Percentiles rank a stretch among this genome's conserved stretches.
Conservation (phyloP, 768 basidiomycete genomes). For the Lactarius quietus region DNA sequence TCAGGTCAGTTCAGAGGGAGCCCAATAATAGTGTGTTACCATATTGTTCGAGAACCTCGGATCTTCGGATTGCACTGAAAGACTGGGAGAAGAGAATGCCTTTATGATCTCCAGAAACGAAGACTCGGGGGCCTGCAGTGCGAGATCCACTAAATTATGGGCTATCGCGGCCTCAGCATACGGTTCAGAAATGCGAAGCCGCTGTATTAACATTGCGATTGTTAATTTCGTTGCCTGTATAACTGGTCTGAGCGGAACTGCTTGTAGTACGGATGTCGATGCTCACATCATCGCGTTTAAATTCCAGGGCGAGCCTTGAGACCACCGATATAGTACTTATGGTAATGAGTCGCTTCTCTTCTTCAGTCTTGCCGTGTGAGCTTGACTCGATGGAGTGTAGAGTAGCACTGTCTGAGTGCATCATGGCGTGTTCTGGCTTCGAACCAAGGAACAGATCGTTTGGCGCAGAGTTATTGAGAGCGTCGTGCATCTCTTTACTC, state of each 20-base stretch:
- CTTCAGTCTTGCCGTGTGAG: slow-evolving; percentile 67
- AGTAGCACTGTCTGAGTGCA: slow-evolving; percentile 42
- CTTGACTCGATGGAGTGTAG: slow-evolving; percentile 60
- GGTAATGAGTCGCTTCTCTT: slow-evolving; percentile 78
- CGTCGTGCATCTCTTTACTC: slow-evolving; percentile 69
- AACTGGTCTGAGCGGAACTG: not conserved
- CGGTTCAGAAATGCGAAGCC: slow-evolving; percentile 79
- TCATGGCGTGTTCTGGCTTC: slow-evolving; percentile 22
- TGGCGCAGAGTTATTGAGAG: slow-evolving; percentile 39
- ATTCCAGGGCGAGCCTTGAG: slow-evolving; percentile 82
- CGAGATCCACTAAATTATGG: slow-evolving; percentile 87
- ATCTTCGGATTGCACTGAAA: slow-evolving; percentile 85
- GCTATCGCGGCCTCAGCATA: slow-evolving; percentile 89
- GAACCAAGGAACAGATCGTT: slow-evolving; percentile 26
- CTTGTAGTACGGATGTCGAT: not conserved
- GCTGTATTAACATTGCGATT: slow-evolving; percentile 89
- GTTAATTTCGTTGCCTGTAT: slow-evolving; percentile 77
- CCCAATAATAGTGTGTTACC: slow-evolving; percentile 41
- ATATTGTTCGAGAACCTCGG: slow-evolving; percentile 87
- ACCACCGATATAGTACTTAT: slow-evolving; percentile 93
- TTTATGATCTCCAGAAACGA: slow-evolving; percentile 82
- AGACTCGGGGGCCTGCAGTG: slow-evolving; percentile 68
- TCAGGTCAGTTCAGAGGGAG: not conserved
- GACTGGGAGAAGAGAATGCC: slow-evolving; percentile 80
- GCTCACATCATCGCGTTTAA: slow-evolving; percentile 73